phyloP scores from a whole-genome alignment of 106 monocot genomes.

The Platanthera zijinensis region DNA sequence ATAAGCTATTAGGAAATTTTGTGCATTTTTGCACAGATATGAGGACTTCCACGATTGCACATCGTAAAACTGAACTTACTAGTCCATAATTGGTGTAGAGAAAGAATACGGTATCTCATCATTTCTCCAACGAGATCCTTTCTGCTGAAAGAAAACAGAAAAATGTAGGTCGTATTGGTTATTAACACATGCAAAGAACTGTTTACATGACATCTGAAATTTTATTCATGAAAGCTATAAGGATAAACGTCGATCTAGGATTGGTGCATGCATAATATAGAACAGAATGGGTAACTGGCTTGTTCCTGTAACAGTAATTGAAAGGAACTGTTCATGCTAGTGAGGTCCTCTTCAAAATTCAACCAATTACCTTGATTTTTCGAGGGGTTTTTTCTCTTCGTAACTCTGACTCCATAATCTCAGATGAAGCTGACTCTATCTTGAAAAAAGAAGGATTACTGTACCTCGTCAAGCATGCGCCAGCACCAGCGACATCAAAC shows the following conservation, averaged over 20 bases:
- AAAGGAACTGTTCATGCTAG: not conserved
- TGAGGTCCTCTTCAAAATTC: not conserved
- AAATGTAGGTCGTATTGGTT: not conserved
- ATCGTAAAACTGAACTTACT: slow-evolving; percentile 27
- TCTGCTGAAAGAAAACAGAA: slow-evolving; percentile 43
- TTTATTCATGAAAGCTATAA: slow-evolving; percentile 2
- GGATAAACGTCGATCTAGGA: not conserved
- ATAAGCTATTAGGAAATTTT: not conserved
- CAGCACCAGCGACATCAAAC: slow-evolving; percentile 96
- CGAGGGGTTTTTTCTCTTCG: slow-evolving; percentile 58
- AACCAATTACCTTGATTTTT: slow-evolving; percentile 57
- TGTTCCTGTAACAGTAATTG: not conserved
- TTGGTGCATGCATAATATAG: not conserved
- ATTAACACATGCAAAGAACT: not conserved
- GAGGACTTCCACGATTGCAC: not conserved
- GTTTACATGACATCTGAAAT: not conserved
- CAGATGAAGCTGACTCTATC: slow-evolving; percentile 40
- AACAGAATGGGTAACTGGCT: not conserved
- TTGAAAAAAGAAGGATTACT: slow-evolving; percentile 96
- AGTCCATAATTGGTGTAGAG: slow-evolving; percentile 22
- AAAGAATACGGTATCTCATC: slow-evolving; percentile 48
- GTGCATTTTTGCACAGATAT: not conserved
- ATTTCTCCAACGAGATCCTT: slow-evolving; percentile 49
- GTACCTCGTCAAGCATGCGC: slow-evolving; percentile 94
- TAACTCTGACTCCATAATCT: slow-evolving; percentile 36